Evolutionary conservation across 768 basidiomycete species (phyloP).

Genomic region (Astraeus odoratus): DNA sequence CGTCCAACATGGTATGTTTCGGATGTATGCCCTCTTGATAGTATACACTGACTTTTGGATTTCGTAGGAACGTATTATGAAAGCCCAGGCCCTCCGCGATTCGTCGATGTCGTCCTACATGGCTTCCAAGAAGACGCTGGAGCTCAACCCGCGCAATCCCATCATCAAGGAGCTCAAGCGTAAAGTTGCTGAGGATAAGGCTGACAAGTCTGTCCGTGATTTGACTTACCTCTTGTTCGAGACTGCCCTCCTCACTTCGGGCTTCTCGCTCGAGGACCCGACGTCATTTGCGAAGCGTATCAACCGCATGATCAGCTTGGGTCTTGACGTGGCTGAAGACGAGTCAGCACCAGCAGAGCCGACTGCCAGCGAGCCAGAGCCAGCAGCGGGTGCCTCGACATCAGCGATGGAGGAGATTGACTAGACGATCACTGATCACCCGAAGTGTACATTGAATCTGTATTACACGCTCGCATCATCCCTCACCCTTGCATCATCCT

Average conservation of each 20-base stretch:
- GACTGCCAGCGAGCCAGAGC: slow-evolving; percentile 40
- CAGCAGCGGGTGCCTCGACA: slow-evolving; percentile 53
- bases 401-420: slow-evolving; percentile 98
- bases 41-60: background rate
- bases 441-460: slow-evolving; percentile 17
- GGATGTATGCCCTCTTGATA: background rate
- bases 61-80: slow-evolving; percentile 95
- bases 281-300: slow-evolving; percentile 94
- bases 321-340: slow-evolving; percentile 82
- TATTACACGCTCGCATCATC: slow-evolving; percentile 20
- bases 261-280: slow-evolving; percentile 94
- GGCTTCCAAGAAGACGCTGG: slow-evolving; percentile 97
- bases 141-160: slow-evolving; percentile 86
- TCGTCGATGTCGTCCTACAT: slow-evolving; percentile 99
- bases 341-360: slow-evolving; percentile 25
- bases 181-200: slow-evolving; percentile 95
- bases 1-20: slow-evolving; percentile 85
- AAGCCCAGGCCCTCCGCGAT: slow-evolving; percentile 94
- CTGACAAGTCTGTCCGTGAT: slow-evolving; percentile 97
- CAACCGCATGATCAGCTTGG: slow-evolving; percentile 91
- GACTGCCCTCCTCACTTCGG: slow-evolving; percentile 91
- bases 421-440: slow-evolving; percentile 30
- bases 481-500: slow-evolving; percentile 14
- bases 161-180: slow-evolving; percentile 95
- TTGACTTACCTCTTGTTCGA: slow-evolving; percentile 94